These are phyloP conservation scores for Neonectria sp. DNA, from an alignment of 2,329 filamentous ascomycete species.

Conservation along the genomic window DNA sequence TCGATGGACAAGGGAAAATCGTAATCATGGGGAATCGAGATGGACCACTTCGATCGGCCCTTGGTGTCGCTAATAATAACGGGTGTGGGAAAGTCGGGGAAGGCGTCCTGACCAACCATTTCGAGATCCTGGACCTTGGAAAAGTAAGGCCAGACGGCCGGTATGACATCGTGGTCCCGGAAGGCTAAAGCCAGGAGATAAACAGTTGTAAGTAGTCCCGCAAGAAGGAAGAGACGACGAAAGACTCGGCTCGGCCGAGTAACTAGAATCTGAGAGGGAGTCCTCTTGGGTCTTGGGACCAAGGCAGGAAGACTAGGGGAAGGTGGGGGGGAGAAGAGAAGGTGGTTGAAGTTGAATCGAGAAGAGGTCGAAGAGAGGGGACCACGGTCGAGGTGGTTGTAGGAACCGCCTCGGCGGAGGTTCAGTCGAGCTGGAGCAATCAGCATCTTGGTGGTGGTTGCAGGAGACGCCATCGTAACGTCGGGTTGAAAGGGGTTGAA, in stretches of 20 bases:
- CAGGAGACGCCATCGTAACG: conserved; percentile 59
- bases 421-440: conserved; percentile 71
- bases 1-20: conserved; percentile 77
- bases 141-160: conserved; percentile 61
- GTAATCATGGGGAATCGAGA: conserved; percentile 79
- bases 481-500: conserved; percentile 9
- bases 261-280: conserved; percentile 61
- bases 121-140: conserved; percentile 68
- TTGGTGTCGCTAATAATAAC: conserved; percentile 77
- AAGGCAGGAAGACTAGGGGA: conserved; percentile 81
- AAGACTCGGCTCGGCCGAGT: conserved; percentile 71
- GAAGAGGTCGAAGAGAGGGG: conserved; percentile 74
- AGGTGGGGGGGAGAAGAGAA: conserved; percentile 77
- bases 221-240: conserved; percentile 69
- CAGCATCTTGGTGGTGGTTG: conserved; percentile 65
- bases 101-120: conserved; percentile 74
- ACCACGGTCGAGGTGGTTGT: conserved; percentile 66
- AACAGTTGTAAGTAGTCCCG: conserved; percentile 64
- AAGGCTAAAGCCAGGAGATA: conserved; percentile 60
- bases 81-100: conserved; percentile 82
- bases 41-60: conserved; percentile 82
- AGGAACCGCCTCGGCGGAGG: conserved; percentile 71
- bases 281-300: conserved; percentile 75
- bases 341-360: conserved; percentile 76
- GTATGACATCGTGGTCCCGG: conserved; percentile 47